Evolutionary conservation across 345 rosid species (phyloP), one percentile per base, ranked within the genome.

Genomic region (Passiflora organensis): DNA sequence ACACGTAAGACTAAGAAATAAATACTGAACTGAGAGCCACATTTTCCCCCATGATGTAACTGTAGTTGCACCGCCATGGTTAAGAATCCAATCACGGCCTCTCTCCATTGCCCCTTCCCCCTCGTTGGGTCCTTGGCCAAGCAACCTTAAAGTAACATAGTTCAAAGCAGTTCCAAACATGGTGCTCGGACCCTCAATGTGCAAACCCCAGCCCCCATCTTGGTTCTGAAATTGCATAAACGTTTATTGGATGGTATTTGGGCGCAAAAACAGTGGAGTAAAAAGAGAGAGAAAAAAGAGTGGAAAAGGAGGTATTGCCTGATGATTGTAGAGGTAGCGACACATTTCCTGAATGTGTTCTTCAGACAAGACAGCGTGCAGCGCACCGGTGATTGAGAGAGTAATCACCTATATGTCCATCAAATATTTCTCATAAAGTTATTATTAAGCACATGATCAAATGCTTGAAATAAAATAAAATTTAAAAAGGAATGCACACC

Each of bases 201-300:
- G 99, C 56, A 93, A 82, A 53, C 99, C 97, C 99, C 99, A 93
- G 9, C 97, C 97, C 23, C 97, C 99, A 63, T 93, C 99, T 72
- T 72, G 70, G 56, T 93, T 93, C 99, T 93, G 86, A 55, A 81
- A 67, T 56, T 60, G 21, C 49, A 67, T 19, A 39, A 45, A 43
- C 12, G 49, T 2, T 2, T 1, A 10, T 5, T 39, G 12, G 10
- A 4, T 22, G 9, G 18, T 13, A 25, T 22, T 49, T 49, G 8
- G 13, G 11, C 37, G 24, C 19, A 43, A 43, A 0, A 32, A 16
- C n/a, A 10, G 13, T 15, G 41, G 44, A 21, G 6, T 8, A 16
- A 13, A 34, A 32, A 22, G 0, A 10, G 20, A 19, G 8, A 32
- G 13, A 14, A 6, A 38, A 1, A 28, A 23, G 34, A 28, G 14